Conservation (phyloP, 129 eudicot species). For the Flaveria sonorensis region DNA sequence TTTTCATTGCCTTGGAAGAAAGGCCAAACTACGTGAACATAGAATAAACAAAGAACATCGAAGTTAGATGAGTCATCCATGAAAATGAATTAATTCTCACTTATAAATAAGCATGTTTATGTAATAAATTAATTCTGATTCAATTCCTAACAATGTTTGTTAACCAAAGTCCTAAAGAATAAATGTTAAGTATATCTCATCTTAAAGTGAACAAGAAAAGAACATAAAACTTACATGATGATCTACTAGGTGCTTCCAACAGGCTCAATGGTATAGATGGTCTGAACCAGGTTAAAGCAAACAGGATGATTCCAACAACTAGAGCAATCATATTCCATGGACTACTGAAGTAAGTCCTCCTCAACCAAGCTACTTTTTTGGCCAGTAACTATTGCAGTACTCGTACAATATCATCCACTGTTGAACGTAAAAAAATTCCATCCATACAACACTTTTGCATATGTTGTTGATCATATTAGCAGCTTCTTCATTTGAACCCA, state of each 20-base stretch:
- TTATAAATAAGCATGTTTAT: too few relatives aligned
- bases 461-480: neutral
- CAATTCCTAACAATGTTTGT: too few relatives aligned
- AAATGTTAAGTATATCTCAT: neutral
- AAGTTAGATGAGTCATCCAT: too few relatives aligned
- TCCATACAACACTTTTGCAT: neutral
- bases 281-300: neutral
- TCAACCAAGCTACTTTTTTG: neutral
- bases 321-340: conserved; percentile 15
- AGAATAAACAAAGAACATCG: too few relatives aligned
- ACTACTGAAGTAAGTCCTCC: conserved; percentile 8
- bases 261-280: neutral
- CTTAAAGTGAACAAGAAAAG: neutral
- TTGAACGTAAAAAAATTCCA: neutral
- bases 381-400: conserved; percentile 1
- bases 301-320: neutral
- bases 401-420: neutral
- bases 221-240: neutral
- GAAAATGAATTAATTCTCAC: too few relatives aligned
- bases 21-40: too few relatives aligned
- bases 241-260: neutral
- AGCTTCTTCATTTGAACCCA: neutral
- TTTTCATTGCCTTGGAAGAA: too few relatives aligned
- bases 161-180: neutral
- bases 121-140: too few relatives aligned